Evolutionary conservation across 2,329 filamentous ascomycete species (phyloP).

Genomic region (Claviceps pusilla): DNA sequence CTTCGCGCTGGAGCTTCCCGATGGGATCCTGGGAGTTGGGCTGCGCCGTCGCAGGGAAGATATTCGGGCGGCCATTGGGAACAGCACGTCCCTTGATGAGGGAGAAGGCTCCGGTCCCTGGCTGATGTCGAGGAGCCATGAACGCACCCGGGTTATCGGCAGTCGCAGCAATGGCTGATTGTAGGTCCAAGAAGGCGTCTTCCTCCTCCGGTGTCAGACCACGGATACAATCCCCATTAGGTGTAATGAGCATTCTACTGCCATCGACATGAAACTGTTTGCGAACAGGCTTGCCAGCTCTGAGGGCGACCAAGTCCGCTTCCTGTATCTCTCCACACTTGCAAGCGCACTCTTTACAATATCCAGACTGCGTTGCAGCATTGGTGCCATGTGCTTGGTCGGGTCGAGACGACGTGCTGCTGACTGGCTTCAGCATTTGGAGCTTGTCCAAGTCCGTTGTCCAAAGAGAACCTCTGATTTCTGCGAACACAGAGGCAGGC

Average conservation of each 20-base stretch:
- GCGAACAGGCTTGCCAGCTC: constrained; percentile 42
- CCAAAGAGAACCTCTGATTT: constrained; percentile 20
- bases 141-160: constrained; percentile 41
- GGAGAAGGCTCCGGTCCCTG: constrained; percentile 40
- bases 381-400: constrained; percentile 12
- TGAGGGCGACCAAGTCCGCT: constrained; percentile 39
- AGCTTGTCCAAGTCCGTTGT: constrained; percentile 20
- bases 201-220: constrained; percentile 56
- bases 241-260: constrained; percentile 56
- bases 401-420: constrained; percentile 14
- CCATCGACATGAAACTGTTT: constrained; percentile 45
- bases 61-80: constrained; percentile 46
- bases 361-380: constrained; percentile 12
- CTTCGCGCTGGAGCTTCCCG: constrained; percentile 50
- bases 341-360: constrained; percentile 23
- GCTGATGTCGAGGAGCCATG: constrained; percentile 38
- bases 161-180: constrained; percentile 38
- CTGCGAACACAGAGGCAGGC: constrained; percentile 21
- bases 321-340: constrained; percentile 26
- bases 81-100: constrained; percentile 51
- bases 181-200: constrained; percentile 53
- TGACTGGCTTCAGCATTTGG: constrained; percentile 22
- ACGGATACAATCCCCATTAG: constrained; percentile 61
- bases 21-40: constrained; percentile 41
- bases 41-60: constrained; percentile 37